phyloP scores from a whole-genome alignment of 2,329 filamentous ascomycete species.

The Hysterium pulicare region DNA sequence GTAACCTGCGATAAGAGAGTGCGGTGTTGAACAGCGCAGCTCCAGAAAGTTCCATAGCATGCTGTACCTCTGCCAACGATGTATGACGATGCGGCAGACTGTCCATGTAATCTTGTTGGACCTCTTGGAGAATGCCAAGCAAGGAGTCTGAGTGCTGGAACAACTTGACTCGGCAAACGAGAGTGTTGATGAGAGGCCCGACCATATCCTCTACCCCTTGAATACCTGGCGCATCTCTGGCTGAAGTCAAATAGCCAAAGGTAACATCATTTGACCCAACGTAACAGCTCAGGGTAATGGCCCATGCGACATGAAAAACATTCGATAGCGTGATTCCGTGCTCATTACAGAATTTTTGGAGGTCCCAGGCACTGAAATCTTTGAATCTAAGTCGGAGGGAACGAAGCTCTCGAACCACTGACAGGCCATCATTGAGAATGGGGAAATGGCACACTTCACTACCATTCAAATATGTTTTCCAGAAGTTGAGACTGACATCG shows the following conservation, averaged over 20 bases:
- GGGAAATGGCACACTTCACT: constrained; percentile 33
- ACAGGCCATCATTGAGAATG: constrained; percentile 21
- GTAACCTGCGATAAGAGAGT: constrained; percentile 46
- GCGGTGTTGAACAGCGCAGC: constrained; percentile 47
- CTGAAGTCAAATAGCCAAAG: constrained; percentile 45
- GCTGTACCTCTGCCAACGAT: constrained; percentile 46
- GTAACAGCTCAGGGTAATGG: constrained; percentile 36
- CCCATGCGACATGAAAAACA: constrained; percentile 42
- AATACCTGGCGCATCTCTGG: constrained; percentile 40
- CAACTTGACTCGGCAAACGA: constrained; percentile 44
- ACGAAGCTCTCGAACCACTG: constrained; percentile 17
- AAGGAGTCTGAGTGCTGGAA: constrained; percentile 28
- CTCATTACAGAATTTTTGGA: constrained; percentile 39
- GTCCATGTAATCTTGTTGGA: constrained; percentile 48
- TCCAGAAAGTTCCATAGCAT: constrained; percentile 33
- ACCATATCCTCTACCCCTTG: constrained; percentile 41
- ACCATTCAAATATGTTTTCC: constrained; percentile 28
- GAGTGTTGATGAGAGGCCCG: constrained; percentile 48
- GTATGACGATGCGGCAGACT: constrained; percentile 44
- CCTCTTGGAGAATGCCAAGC: constrained; percentile 36
- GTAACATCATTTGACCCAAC: constrained; percentile 37
- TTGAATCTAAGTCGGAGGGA: constrained; percentile 28
- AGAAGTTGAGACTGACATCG: constrained; percentile 26
- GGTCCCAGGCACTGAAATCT: constrained; percentile 21
- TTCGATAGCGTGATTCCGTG: constrained; percentile 49